Conservation (phyloP, 2,329 filamentous ascomycete genomes). For the Stemphylium vesicarium region DNA sequence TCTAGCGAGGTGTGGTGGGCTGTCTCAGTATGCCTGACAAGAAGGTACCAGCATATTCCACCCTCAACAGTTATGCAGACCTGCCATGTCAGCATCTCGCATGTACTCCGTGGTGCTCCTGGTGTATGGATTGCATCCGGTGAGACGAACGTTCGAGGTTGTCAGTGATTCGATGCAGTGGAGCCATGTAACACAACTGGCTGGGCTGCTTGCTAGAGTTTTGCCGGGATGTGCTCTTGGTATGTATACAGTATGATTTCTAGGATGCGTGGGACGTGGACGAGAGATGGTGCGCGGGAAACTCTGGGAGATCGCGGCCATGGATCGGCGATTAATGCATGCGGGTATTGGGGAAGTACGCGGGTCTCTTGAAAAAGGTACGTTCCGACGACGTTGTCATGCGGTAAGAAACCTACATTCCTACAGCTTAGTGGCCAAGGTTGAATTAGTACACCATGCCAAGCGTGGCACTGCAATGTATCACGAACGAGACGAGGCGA, state of each 20-base stretch:
- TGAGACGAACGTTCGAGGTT: no score
- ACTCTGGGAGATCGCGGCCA: no score
- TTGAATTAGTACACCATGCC: not conserved
- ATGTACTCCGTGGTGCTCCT: not conserved
- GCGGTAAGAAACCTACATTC: no score
- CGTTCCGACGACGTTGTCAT: no score
- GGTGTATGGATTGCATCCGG: not conserved
- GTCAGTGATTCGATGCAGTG: not conserved
- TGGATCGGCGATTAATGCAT: no score
- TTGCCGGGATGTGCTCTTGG: not conserved
- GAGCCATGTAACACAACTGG: not conserved
- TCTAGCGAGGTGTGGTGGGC: constrained; percentile 14
- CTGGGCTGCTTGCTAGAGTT: no score
- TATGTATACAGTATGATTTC: not conserved
- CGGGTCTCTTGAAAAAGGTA: no score
- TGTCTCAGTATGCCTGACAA: not conserved
- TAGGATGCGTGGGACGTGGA: not conserved
- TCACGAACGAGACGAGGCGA: constrained; percentile 1
- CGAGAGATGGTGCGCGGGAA: not conserved
- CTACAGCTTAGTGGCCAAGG: no score
- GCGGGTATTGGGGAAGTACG: no score
- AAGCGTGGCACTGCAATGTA: not conserved
- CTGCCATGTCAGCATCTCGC: not conserved
- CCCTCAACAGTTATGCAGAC: not conserved
- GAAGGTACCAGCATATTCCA: not conserved